Percentiles rank a stretch among this genome's conserved stretches.
These are phyloP conservation scores for Chondrus crispus DNA, from an alignment of 23 red algal species.

Conservation along the genomic window DNA sequence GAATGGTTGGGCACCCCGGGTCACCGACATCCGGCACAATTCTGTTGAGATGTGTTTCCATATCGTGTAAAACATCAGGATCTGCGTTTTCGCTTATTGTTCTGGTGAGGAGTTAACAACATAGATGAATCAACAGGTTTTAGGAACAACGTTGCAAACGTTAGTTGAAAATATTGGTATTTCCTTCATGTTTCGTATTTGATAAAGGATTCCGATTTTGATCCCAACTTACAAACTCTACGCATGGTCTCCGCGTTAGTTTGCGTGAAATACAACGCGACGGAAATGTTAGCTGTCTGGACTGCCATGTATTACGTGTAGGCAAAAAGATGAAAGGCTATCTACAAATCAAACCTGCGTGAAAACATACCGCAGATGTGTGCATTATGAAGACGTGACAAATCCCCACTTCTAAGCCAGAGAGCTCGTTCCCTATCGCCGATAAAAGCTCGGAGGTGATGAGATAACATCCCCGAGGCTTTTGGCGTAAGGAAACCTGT, in stretches of 20 bases:
- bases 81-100: slow-evolving; percentile 78
- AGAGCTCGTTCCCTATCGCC: slow-evolving; percentile 9
- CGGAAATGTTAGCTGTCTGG: no score
- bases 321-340: no score
- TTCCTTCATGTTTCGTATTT: neutral
- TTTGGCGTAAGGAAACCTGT: slow-evolving; percentile 12
- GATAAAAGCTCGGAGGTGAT: slow-evolving; percentile 39
- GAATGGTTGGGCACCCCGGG: slow-evolving; percentile 34
- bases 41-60: slow-evolving; percentile 53
- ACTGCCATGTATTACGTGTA: no score
- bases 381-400: slow-evolving; percentile 69
- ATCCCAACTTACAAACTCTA: slow-evolving; percentile 44
- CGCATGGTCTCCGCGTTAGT: no score
- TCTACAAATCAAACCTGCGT: no score
- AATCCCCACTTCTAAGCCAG: slow-evolving; percentile 38
- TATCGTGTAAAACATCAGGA: slow-evolving; percentile 63
- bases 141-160: no score
- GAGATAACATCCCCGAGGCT: slow-evolving; percentile 53
- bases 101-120: neutral
- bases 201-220: neutral
- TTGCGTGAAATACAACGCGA: no score
- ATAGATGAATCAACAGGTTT: neutral
- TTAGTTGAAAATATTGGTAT: neutral
- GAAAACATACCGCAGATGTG: slow-evolving; percentile 64
- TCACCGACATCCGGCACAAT: slow-evolving; percentile 67